Evolutionary conservation across 2,329 filamentous ascomycete genomes (phyloP), one percentile per base, ranked within the genome.

Genomic region (Metarhizium humberi): DNA sequence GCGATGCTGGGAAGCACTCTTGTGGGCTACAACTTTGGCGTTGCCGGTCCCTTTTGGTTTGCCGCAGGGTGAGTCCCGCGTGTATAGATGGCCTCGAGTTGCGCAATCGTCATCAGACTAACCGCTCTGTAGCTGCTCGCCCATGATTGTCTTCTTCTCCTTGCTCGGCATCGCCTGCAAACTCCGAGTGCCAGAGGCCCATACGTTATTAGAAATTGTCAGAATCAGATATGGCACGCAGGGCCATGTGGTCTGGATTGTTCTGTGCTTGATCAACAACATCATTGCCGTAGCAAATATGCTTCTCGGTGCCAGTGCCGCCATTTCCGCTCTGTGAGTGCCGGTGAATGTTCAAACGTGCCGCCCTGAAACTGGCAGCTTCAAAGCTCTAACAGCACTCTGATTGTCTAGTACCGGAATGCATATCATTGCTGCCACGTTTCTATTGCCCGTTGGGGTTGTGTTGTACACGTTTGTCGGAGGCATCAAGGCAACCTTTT

Each of bases 21-120:
- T 3, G 76, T 80, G 0, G 78, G 78, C 1, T 81, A 81, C 58
- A 72, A 73, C 51, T 80, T 78, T 60, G 80, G 80, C 0, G 68
- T 81, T 2, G 75, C 78, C 1, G 78, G 78, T 0, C 78, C 78
- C 0, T 81, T 82, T 54, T 82, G 78, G 79, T 82, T 78, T 56
- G 78, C 78, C 3, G 78, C 78, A 49, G 79, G 78, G 66, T 68
- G 32, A 34, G 32, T 34, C 10, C 32, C 32, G 6, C 10, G 7
- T 34, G 6, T 11, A 7, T 6, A 55, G n/a, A 7, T 46, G 10
- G 40, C 40, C 7, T 25, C 2, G 18, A 1, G 4, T 8, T n/a
- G 3, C 5, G 3, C 18, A 46, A 18, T 8, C 38, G 58, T 42
- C 40, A 16, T 8, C 4, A 16, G 40, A 43, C 36, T 51, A 18